Evolutionary conservation across 768 basidiomycete genomes (phyloP), one percentile per base, ranked within the genome.

Genomic region (Steccherinum ochraceum): DNA sequence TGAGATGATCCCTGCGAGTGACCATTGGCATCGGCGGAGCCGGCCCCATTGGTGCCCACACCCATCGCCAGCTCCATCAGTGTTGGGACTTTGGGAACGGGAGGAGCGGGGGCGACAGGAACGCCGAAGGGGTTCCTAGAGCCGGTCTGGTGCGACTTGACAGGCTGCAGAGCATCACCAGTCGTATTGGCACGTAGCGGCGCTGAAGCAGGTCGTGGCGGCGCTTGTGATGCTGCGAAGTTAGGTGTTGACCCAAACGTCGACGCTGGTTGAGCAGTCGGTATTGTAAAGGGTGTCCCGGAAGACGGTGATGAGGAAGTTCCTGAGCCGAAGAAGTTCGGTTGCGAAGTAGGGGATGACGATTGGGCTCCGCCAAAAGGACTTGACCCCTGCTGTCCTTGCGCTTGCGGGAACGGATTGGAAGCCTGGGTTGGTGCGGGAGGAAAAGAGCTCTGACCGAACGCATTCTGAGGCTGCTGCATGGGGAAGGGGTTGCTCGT

Each of bases 71-170:
- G 68, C 61, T 96, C 88, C 67, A 88, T 79, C 61, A 97, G 70
- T 1, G 89, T 92, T 10, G 87, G 90, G 24, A 75, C 78, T 64
- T 84, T 87, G 1, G 89, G 87, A 23, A 89, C 72, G 13, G 87
- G 83, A 1, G 83, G 78, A 13, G 72, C 69, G 20, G 80, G 70
- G 7, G 76, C 74, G 4, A 78, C 72, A 3, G 89, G 80, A 24
- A 81, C 79, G 4, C 93, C 94, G 56, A 99, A 99, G 2, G 96
- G 96, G 75, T 99, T 99, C 58, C 82, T 84, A 5, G 91, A 90
- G 23, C 96, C 95, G 2, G 96, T 99, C 64, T 87, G 83, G 64
- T 98, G 94, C 4, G 93, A 76, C 59, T 81, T 84, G 4, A 56
- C 52, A 18, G 45, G 21, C 16, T 48, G 16, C 24, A 63, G 55